phyloP scores from a whole-genome alignment of 1,284 basidiomycete genomes.

The Fomitopsis schrenkii region DNA sequence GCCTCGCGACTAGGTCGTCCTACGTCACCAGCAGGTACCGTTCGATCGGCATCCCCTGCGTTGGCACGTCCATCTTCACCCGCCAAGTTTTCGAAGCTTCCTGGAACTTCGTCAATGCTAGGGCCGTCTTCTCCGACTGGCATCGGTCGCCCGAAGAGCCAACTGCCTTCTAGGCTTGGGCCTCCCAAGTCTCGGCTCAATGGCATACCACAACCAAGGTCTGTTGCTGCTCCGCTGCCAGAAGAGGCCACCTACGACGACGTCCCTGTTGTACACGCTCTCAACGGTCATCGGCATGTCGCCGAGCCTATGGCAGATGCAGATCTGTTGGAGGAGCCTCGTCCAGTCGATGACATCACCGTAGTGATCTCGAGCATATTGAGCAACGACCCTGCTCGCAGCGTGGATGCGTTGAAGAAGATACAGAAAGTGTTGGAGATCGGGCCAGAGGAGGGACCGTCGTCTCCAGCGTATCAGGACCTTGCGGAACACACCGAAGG shows the following conservation, averaged over 20 bases:
- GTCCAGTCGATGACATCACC: conserved; percentile 55
- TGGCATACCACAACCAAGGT: conserved; percentile 14
- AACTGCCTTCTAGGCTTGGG: conserved; percentile 68
- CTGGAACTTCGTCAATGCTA: conserved; percentile 30
- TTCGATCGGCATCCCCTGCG: conserved; percentile 52
- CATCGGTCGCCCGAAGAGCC: conserved; percentile 52
- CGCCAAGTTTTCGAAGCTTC: conserved; percentile 19
- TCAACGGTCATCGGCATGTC: conserved; percentile 7
- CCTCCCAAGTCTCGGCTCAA: conserved; percentile 45
- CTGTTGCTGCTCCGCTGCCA: conserved; percentile 4
- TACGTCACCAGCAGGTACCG: conserved; percentile 50
- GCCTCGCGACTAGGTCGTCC: conserved; percentile 56
- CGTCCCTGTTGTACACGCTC: background rate
- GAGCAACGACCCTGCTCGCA: conserved; percentile 78
- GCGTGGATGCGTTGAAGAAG: conserved; percentile 93
- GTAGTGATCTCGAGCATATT: conserved; percentile 80
- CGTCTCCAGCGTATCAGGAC: conserved; percentile 66
- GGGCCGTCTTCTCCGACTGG: conserved; percentile 43
- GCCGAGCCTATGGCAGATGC: conserved; percentile 11
- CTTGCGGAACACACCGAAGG: conserved; percentile 82
- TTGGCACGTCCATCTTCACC: conserved; percentile 49
- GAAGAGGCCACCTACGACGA: background rate
- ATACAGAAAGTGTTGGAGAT: conserved; percentile 80
- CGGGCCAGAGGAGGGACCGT: conserved; percentile 68
- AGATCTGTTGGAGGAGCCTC: conserved; percentile 20